Base-by-base conservation (phyloP, 2,329 filamentous ascomycete species). In the Coniosporium tulheliwenetii region DNA sequence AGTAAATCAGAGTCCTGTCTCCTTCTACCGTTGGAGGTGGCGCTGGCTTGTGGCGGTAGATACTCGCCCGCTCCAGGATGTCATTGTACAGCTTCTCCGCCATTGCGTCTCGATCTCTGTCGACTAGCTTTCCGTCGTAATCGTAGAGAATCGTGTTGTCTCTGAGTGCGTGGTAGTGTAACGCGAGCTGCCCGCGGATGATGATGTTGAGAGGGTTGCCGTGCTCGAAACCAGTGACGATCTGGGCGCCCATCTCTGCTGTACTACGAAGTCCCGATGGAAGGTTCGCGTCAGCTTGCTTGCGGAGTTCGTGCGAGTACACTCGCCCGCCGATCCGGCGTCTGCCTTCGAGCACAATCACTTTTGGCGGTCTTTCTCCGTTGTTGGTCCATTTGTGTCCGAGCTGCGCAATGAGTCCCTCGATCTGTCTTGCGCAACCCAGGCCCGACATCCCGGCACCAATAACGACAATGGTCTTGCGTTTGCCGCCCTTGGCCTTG, bases 231-330 rank as follows among this genome's bases (percentile, higher is more conserved):
- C 91, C 91, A 30, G 93, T 95, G 45, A 98, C 86, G 44, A 98
- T 96, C 70, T 98, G 94, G 41, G 89, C 91, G 26, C 91, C 91
- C 79, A 95, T 93, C 58, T 98, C 91, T 30, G 85, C 91, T 14
- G 87, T 96, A 53, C 81, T 81, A 39, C 62, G 73, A 57, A 70
- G 74, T 61, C 67, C 55, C 48, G 67, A 52, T 55, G 68, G 62
- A 55, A 76, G 50, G 47, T 63, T 60, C 53, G 66, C 55, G 42
- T 66, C 60, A 57, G 73, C 58, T 65, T 81, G 64, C 65, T 77
- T 70, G 66, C 64, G 65, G 44, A 79, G 59, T 37, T 73, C 75
- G 55, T 80, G 85, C 40, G 91, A 98, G 61, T 95, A 96, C 14
- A 98, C 85, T 48, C 91, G 77, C 34, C 91, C 91, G 34, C 91